These are phyloP conservation scores for Fusarium gaditjirri DNA, from an alignment of 2,329 filamentous ascomycete genomes.

Conservation along the genomic window DNA sequence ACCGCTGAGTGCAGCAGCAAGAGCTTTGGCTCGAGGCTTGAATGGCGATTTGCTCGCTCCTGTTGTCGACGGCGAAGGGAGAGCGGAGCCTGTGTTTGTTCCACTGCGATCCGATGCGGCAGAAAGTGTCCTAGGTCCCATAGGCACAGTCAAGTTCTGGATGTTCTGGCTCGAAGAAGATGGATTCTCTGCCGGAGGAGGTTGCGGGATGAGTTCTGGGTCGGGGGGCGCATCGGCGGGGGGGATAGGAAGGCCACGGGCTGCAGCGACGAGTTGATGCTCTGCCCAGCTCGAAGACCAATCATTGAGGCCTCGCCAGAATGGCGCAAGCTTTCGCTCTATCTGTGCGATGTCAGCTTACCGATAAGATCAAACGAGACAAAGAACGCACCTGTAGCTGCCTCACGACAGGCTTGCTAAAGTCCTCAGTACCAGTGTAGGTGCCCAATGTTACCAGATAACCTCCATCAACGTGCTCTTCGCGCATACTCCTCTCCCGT, in stretches of 20 bases:
- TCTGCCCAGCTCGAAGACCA: conserved; percentile 91
- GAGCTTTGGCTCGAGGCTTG: conserved; percentile 86
- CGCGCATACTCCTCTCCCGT: conserved; percentile 86
- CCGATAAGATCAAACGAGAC: not conserved
- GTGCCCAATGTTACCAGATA: conserved; percentile 94
- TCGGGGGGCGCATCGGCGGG: conserved; percentile 84
- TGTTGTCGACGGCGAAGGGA: conserved; percentile 60
- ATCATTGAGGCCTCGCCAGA: conserved; percentile 94
- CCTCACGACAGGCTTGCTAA: conserved; percentile 86
- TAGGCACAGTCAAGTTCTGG: conserved; percentile 81
- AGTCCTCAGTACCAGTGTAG: conserved; percentile 93
- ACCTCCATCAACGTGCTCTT: conserved; percentile 94
- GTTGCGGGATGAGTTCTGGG: conserved; percentile 67
- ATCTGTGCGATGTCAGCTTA: conserved; percentile 68
- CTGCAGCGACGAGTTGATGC: conserved; percentile 92
- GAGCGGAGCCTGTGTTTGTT: conserved; percentile 67
- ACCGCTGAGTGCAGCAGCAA: conserved; percentile 81
- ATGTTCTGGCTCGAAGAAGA: conserved; percentile 66
- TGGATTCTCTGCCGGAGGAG: conserved; percentile 58
- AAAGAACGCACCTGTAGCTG: conserved; percentile 81
- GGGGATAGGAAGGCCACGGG: conserved; percentile 84
- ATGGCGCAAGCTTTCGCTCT: conserved; percentile 90
- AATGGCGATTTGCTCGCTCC: conserved; percentile 64
- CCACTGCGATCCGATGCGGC: conserved; percentile 76
- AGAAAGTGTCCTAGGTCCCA: conserved; percentile 80